phyloP scores from a whole-genome alignment of 768 basidiomycete genomes.

The Phylloporus arenicola region DNA sequence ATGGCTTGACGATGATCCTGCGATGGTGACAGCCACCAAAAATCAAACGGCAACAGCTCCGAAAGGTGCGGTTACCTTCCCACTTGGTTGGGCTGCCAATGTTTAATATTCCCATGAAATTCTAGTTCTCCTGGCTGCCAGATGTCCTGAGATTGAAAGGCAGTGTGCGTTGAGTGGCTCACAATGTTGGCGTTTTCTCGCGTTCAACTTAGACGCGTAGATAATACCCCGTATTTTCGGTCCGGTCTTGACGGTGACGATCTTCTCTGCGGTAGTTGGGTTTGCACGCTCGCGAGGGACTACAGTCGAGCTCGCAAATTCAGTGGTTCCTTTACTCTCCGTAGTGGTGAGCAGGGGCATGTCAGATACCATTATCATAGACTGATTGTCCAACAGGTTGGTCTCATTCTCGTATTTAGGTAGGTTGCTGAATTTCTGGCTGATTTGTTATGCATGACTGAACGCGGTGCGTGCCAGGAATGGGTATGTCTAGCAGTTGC shows the following conservation, averaged over 20 bases:
- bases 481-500: conserved; percentile 40
- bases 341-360: conserved; percentile 65
- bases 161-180: conserved; percentile 48
- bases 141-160: conserved; percentile 83
- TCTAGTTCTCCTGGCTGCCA: conserved; percentile 82
- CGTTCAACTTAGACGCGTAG: conserved; percentile 31
- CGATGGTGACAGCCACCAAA: conserved; percentile 31
- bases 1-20: neutral
- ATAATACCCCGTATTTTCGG: conserved; percentile 69
- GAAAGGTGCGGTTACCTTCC: conserved; percentile 37
- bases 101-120: conserved; percentile 1
- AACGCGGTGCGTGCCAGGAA: conserved; percentile 42
- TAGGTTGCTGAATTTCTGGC: conserved; percentile 25
- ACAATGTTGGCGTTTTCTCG: neutral
- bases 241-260: conserved; percentile 78
- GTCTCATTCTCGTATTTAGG: conserved; percentile 86
- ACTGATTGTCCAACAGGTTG: conserved; percentile 48
- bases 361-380: neutral
- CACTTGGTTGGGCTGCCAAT: neutral
- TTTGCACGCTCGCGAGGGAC: conserved; percentile 57
- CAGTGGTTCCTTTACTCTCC: conserved; percentile 81
- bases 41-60: conserved; percentile 48
- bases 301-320: conserved; percentile 64
- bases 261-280: conserved; percentile 60
- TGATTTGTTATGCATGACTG: neutral